Percentiles rank a stretch among this genome's conserved stretches.
These are phyloP conservation scores for Colletotrichum sidae DNA, from an alignment of 2,329 filamentous ascomycete genomes.

Conservation along the genomic window DNA sequence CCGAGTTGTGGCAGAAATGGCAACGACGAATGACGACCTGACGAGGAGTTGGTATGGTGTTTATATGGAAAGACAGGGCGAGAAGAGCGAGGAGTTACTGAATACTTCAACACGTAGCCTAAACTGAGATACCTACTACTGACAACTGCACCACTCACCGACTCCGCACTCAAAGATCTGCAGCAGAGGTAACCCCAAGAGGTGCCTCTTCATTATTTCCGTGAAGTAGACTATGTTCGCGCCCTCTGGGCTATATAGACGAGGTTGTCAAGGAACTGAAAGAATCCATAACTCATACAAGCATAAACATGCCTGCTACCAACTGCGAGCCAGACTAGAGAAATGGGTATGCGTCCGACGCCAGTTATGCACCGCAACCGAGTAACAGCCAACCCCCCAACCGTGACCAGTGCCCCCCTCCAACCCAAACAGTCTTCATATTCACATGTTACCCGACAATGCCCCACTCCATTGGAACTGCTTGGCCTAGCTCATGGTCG, in stretches of 20 bases:
- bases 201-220: slow-evolving; percentile 21
- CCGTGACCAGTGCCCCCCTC: slow-evolving; percentile 21
- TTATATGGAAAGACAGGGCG: too few relatives aligned
- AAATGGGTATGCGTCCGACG: slow-evolving; percentile 49
- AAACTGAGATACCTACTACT: background rate
- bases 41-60: too few relatives aligned
- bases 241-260: slow-evolving; percentile 28
- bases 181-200: too few relatives aligned
- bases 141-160: too few relatives aligned
- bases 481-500: slow-evolving; percentile 40
- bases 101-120: too few relatives aligned
- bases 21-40: too few relatives aligned
- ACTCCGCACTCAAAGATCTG: background rate
- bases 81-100: too few relatives aligned
- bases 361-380: slow-evolving; percentile 46
- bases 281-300: slow-evolving; percentile 39
- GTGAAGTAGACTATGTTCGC: slow-evolving; percentile 35
- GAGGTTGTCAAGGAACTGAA: slow-evolving; percentile 19
- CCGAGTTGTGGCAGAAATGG: too few relatives aligned
- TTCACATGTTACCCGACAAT: slow-evolving; percentile 27
- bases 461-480: slow-evolving; percentile 1
- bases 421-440: slow-evolving; percentile 21
- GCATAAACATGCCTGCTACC: slow-evolving; percentile 49
- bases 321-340: slow-evolving; percentile 39
- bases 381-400: slow-evolving; percentile 19